phyloP scores from a whole-genome alignment of 371 early-diverging fungal species.

The Saksenaea oblongispora region DNA sequence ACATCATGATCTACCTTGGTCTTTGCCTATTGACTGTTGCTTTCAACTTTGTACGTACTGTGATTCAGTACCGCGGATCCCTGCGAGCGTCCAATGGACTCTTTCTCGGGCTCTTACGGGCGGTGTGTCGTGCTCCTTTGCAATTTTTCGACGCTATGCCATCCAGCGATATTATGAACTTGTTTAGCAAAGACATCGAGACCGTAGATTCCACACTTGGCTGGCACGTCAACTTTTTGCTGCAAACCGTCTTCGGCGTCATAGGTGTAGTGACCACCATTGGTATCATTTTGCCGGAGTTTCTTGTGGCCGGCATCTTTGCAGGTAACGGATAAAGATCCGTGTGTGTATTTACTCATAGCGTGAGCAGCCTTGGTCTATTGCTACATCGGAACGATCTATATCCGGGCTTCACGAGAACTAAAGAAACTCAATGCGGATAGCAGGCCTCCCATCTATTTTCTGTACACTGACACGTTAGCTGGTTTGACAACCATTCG shows the following conservation, averaged over 20 bases:
- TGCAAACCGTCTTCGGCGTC: constrained; percentile 64
- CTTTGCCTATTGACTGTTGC: constrained; percentile 32
- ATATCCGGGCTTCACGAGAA: constrained; percentile 58
- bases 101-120: constrained; percentile 57
- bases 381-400: constrained; percentile 46
- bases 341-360: neutral
- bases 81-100: constrained; percentile 64
- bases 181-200: constrained; percentile 88
- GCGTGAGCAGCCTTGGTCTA: constrained; percentile 27
- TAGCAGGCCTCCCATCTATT: constrained; percentile 51
- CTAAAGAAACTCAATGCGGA: constrained; percentile 54
- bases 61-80: constrained; percentile 60
- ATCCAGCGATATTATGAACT: constrained; percentile 83
- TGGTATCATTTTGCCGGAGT: constrained; percentile 62
- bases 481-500: constrained; percentile 55
- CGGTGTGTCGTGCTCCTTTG: constrained; percentile 70
- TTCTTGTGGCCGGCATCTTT: constrained; percentile 43
- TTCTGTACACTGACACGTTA: constrained; percentile 58
- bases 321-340: constrained; percentile 23
- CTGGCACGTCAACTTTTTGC: constrained; percentile 67
- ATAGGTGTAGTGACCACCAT: constrained; percentile 72
- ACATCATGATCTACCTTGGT: constrained; percentile 34
- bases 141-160: constrained; percentile 90
- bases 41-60: constrained; percentile 51
- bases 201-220: constrained; percentile 74